Percentiles rank a stretch among this genome's conserved stretches.
These are phyloP conservation scores for Trichosporon sp. DNA, from an alignment of 1,284 basidiomycete species.

Conservation along the genomic window DNA sequence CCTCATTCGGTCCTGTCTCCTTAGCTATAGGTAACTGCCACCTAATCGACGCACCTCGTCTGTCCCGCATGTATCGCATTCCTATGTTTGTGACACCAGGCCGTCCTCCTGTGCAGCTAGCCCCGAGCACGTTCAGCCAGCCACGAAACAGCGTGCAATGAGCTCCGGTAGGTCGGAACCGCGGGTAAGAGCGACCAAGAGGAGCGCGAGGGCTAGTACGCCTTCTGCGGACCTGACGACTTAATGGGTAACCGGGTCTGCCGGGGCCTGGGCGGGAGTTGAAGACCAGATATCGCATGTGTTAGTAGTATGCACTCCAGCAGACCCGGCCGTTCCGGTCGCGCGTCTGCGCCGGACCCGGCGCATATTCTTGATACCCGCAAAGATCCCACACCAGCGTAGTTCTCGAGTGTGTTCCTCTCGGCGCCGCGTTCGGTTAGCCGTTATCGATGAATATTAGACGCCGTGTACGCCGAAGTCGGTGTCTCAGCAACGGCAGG, in stretches of 20 bases:
- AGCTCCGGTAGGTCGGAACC: no score
- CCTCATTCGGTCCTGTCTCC: not conserved
- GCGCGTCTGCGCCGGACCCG: not conserved
- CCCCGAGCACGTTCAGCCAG: no score
- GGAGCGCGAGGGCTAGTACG: not conserved
- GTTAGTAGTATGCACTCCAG: no score
- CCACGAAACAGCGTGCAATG: no score
- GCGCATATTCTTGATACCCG: no score
- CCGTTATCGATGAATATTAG: not conserved
- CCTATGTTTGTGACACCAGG: not conserved
- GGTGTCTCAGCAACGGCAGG: slow-evolving; percentile 10
- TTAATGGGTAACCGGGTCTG: not conserved
- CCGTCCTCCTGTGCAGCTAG: not conserved
- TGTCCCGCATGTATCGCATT: not conserved
- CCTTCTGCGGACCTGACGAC: not conserved
- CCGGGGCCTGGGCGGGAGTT: not conserved
- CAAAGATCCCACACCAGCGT: no score
- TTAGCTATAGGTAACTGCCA: not conserved
- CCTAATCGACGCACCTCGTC: not conserved
- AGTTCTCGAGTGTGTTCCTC: not conserved
- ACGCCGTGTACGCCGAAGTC: slow-evolving; percentile 11
- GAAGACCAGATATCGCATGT: not conserved
- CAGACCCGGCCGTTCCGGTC: not conserved
- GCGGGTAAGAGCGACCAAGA: no score
- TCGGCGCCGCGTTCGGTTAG: not conserved